Base-by-base conservation (phyloP, 306 rosid species). In the Albizia julibrissin region DNA sequence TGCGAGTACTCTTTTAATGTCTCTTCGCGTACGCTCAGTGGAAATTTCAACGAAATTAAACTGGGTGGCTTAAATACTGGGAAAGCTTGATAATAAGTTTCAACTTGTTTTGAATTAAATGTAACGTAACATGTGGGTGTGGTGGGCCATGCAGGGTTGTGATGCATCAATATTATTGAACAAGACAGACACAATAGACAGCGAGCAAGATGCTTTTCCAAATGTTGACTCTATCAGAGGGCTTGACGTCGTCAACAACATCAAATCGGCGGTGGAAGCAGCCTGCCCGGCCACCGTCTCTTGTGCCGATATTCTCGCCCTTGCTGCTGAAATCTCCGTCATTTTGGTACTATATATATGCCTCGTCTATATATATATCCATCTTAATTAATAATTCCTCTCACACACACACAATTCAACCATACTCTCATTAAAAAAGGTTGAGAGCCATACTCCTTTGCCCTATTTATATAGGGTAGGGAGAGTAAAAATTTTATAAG, bases 121-220 rank as follows among this genome's bases (percentile, higher is more conserved):
- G 50, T 46, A 46, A 46, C 15, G 50, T 4, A 46, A 46, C 50
- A 46, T 46, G 18, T 12, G 18, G 58, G 21, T 16, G 58, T 7
- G 22, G 7, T 72, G 77, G 49, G 67, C 3, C 34, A 12, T 22
- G 13, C 76, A 90, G 94, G 92, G 94, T 11, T 91, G 94, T 75
- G 94, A 91, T 81, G 92, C 33, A 76, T 91, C 92, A 40, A 1
- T 89, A 26, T 85, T 91, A 52, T 37, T 91, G 86, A 88, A 88
- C 80, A 69, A 85, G 80, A 79, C 82, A 0, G 75, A 37, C 1
- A 85, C 83, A 0, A 86, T 91, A 43, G 84, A 2, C 37, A 91
- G 90, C 8, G 95, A 91, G 33, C 90, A 91, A 82, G 70, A 64
- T 21, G 90, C 92, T 12, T 0, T 0, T 2, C 81, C 79, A 52